These are phyloP conservation scores for Zelopaecilomyces penicillatus DNA, from an alignment of 2,329 filamentous ascomycete species.

Conservation along the genomic window DNA sequence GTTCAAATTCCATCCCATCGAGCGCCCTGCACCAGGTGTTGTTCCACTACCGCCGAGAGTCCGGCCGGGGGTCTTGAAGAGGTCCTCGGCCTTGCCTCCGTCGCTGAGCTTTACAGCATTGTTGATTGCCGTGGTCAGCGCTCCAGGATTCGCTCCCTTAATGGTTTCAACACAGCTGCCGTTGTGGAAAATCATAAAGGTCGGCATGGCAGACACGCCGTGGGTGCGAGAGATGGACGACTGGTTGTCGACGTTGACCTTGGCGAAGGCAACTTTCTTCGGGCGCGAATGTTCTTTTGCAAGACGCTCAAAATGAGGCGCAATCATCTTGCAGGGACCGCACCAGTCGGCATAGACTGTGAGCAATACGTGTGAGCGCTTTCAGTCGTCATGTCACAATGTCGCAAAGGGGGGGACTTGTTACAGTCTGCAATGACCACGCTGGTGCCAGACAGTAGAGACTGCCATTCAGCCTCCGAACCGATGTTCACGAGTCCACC, in stretches of 20 bases:
- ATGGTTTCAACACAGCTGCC: constrained; percentile 67
- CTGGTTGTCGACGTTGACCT: constrained; percentile 84
- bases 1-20: constrained; percentile 26
- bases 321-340: constrained; percentile 85
- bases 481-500: constrained; percentile 46
- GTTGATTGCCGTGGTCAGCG: constrained; percentile 67
- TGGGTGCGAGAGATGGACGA: constrained; percentile 68
- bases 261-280: constrained; percentile 78
- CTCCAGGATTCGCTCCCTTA: constrained; percentile 69
- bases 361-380: constrained; percentile 4
- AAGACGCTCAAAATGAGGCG: constrained; percentile 79
- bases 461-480: constrained; percentile 63
- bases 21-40: constrained; percentile 12
- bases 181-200: constrained; percentile 83
- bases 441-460: constrained; percentile 61
- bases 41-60: constrained; percentile 41
- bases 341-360: constrained; percentile 94
- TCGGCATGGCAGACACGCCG: constrained; percentile 81
- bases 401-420: constrained; percentile 18
- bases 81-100: constrained; percentile 33
- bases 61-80: constrained; percentile 47
- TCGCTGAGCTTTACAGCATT: constrained; percentile 52
- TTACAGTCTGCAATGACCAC: constrained; percentile 88
- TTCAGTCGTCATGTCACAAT: constrained; percentile 16
- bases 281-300: constrained; percentile 71